phyloP scores from a whole-genome alignment of 1,139 yeast species.

The Yamadazyma atmosphaerica region DNA sequence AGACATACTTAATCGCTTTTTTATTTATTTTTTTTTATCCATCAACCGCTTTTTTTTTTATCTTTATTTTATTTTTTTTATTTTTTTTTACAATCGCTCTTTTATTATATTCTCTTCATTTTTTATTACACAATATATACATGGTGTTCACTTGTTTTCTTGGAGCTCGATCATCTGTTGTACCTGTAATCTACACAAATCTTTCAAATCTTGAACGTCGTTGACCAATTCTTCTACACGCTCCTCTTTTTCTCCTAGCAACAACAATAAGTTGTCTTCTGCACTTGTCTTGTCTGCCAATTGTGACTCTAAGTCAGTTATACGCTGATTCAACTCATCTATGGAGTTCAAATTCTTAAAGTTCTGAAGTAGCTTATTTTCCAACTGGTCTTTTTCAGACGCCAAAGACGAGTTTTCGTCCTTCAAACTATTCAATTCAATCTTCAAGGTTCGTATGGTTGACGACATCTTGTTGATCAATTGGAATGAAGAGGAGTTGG shows the following conservation, averaged over 20 bases:
- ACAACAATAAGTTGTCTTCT: conserved; percentile 65
- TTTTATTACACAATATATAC: too few relatives aligned
- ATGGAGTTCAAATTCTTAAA: conserved; percentile 14
- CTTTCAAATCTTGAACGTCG: conserved; percentile 86
- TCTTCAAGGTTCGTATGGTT: conserved; percentile 75
- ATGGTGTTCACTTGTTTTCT: conserved; percentile 25
- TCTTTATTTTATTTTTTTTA: too few relatives aligned
- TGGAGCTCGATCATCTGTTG: conserved; percentile 79
- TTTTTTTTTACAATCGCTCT: not conserved
- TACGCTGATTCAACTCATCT: conserved; percentile 49
- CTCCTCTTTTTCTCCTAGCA: conserved; percentile 89
- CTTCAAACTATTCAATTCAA: conserved; percentile 65
- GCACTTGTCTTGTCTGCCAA: conserved; percentile 37
- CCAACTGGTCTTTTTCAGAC: conserved; percentile 63
- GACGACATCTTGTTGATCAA: conserved; percentile 71
- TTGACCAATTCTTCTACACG: conserved; percentile 81
- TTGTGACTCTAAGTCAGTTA: conserved; percentile 34
- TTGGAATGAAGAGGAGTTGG: conserved; percentile 38
- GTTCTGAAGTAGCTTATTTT: conserved; percentile 56
- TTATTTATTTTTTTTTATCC: too few relatives aligned
- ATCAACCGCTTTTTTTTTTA: too few relatives aligned
- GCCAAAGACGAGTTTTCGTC: conserved; percentile 60
- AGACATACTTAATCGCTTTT: too few relatives aligned
- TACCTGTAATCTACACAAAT: conserved; percentile 76
- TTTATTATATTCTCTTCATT: not conserved